Percentiles rank a stretch among this genome's conserved stretches.
Evolutionary conservation across 352 stramenopile species (phyloP).

Genomic region (Phytopythium sindhum): DNA sequence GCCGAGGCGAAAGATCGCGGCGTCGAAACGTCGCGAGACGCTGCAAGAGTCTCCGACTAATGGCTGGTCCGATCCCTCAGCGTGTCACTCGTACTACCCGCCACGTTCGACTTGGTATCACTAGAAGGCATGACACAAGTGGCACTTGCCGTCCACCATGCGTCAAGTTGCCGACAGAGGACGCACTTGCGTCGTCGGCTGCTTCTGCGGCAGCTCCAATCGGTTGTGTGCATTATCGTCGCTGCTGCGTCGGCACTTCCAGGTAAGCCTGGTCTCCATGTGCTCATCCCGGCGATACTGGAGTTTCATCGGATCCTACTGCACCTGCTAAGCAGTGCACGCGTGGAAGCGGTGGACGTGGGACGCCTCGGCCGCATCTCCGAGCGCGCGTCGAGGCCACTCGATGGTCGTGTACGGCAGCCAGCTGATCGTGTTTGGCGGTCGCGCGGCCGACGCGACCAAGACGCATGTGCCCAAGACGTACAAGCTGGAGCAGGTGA

Average conservation of each 20-base stretch:
- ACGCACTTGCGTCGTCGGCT: background rate
- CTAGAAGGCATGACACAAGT: background rate
- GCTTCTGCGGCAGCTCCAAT: background rate
- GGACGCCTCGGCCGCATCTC: slow-evolving; percentile 40
- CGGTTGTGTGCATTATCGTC: background rate
- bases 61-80: no score
- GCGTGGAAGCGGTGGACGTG: slow-evolving; percentile 89
- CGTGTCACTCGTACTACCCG: background rate
- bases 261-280: background rate
- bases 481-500: slow-evolving; percentile 81
- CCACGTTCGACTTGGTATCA: background rate
- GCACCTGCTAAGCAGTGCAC: slow-evolving; percentile 9
- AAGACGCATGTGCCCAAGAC: slow-evolving; percentile 89
- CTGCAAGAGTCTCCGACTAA: background rate
- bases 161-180: background rate
- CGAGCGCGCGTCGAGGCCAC: slow-evolving; percentile 77
- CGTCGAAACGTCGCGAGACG: slow-evolving; percentile 16
- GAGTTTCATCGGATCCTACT: slow-evolving; percentile 11
- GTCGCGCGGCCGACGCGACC: slow-evolving; percentile 87
- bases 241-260: background rate
- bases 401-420: slow-evolving; percentile 85
- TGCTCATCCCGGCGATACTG: slow-evolving; percentile 12
- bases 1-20: slow-evolving; percentile 10
- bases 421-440: slow-evolving; percentile 90
- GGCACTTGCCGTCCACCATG: background rate